These are phyloP conservation scores for Linnemannia elongata DNA, from an alignment of 192 early-diverging fungal species.

Conservation along the genomic window DNA sequence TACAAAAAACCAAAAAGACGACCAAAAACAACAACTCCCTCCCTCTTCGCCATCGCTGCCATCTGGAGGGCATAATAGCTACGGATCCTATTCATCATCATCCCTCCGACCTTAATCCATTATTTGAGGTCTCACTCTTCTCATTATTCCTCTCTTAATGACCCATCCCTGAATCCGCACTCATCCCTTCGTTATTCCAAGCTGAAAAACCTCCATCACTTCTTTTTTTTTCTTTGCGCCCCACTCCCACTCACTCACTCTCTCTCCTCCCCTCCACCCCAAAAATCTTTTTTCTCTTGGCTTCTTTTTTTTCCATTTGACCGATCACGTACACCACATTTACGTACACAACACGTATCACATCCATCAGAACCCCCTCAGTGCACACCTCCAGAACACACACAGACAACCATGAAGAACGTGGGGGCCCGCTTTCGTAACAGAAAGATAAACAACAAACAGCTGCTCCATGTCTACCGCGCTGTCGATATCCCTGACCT, in stretches of 20 bases:
- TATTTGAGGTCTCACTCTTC: constrained; percentile 20
- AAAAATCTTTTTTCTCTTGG: constrained; percentile 14
- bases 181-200: constrained; percentile 15
- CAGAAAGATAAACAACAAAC: constrained; percentile 92
- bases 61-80: constrained; percentile 1
- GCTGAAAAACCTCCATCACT: constrained; percentile 9
- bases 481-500: constrained; percentile 88
- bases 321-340: background rate
- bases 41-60: constrained; percentile 5
- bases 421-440: constrained; percentile 73
- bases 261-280: background rate
- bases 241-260: background rate
- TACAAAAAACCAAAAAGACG: background rate
- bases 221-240: background rate
- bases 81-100: constrained; percentile 32
- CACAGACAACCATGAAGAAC: constrained; percentile 43
- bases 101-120: constrained; percentile 34
- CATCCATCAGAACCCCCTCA: background rate
- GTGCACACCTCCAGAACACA: background rate
- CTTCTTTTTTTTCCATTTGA: constrained; percentile 10
- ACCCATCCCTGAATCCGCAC: constrained; percentile 27
- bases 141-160: constrained; percentile 43
- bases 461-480: constrained; percentile 84
- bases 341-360: constrained; percentile 3
- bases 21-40: background rate